Evolutionary conservation across 192 early-diverging fungal species (phyloP).

Genomic region (Umbelopsis sp.): DNA sequence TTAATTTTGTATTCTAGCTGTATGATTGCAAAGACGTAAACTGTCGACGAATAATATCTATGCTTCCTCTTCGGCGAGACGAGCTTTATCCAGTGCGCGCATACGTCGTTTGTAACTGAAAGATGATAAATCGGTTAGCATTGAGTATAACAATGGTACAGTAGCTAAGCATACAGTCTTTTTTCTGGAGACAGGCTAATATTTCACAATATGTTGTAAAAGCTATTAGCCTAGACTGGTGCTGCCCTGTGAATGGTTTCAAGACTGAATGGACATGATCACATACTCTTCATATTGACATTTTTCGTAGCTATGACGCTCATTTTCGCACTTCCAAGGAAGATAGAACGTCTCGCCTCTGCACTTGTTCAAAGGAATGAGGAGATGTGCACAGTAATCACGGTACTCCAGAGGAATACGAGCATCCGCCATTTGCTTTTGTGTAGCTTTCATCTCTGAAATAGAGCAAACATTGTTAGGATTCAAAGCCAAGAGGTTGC

Average conservation of each 20-base stretch:
- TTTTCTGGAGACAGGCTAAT: too few species aligned
- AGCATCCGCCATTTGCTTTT: conserved; percentile 83
- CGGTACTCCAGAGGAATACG: conserved; percentile 85
- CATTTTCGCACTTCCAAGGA: conserved; percentile 93
- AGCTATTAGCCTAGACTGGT: too few species aligned
- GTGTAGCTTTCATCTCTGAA: conserved; percentile 83
- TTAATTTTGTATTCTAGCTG: conserved; percentile 24
- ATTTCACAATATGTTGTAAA: too few species aligned
- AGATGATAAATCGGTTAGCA: background rate
- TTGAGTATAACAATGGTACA: background rate
- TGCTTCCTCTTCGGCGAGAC: conserved; percentile 35
- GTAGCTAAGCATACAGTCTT: background rate
- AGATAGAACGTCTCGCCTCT: conserved; percentile 80
- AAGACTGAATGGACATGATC: background rate
- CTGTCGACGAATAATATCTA: conserved; percentile 20
- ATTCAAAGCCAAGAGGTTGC: too few species aligned
- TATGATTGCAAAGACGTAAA: conserved; percentile 22
- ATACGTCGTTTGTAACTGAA: conserved; percentile 43
- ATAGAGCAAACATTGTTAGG: background rate
- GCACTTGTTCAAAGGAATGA: conserved; percentile 92
- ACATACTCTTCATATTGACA: conserved; percentile 94
- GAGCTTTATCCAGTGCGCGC: conserved; percentile 34
- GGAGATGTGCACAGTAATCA: conserved; percentile 93
- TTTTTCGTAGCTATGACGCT: conserved; percentile 87
- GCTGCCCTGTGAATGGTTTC: background rate